Base-by-base conservation (phyloP, 495 filamentous ascomycete genomes). In the Aspergillus panamensis region DNA sequence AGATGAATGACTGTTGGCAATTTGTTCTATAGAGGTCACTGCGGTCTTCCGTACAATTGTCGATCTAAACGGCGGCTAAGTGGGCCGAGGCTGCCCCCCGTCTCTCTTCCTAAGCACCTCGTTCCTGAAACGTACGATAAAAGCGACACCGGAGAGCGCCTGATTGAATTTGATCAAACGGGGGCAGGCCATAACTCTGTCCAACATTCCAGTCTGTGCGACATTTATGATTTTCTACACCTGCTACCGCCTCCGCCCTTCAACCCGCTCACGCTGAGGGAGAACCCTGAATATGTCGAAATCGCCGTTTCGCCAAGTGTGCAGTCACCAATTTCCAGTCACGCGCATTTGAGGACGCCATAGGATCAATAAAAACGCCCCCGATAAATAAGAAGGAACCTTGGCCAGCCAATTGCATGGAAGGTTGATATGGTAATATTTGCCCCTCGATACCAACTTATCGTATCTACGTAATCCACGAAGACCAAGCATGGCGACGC, bases 281-380 rank as follows among this genome's bases (percentile, higher is more conserved):
- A 25, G 48, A 51, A 39, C 51, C 48, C 55, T 66, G 64, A 63
- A 57, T 58, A 67, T 67, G 61, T 67, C 61, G 61, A 62, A 60
- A 52, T 50, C 40, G 61, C 57, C 47, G 50, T 37, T 53, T 48
- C 35, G 31, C 35, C 52, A 17, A 47, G 45, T 59, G 55, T 43
- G 30, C 52, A 33, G 37, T 58, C 53, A 29, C 8, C 58, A 19
- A 47, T 20, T 39, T 48, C 43, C 54, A 59, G 43, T 54, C 55
- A 40, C 58, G 14, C 52, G 55, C 52, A 53, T 55, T 32, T 65
- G 43, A 59, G 35, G 17, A 10, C 17, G 54, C 35, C 32, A 48
- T 35, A 42, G 8, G n/a, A 55, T 35, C 8, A 19, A 16, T 49
- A n/a, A 8, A 19, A 9, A 44, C 37, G 33, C 17, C 16, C 33